Percentiles rank a stretch among this genome's conserved stretches.
Evolutionary conservation across 2,329 filamentous ascomycete species (phyloP).

Genomic region (Fusarium solani-melongenae): DNA sequence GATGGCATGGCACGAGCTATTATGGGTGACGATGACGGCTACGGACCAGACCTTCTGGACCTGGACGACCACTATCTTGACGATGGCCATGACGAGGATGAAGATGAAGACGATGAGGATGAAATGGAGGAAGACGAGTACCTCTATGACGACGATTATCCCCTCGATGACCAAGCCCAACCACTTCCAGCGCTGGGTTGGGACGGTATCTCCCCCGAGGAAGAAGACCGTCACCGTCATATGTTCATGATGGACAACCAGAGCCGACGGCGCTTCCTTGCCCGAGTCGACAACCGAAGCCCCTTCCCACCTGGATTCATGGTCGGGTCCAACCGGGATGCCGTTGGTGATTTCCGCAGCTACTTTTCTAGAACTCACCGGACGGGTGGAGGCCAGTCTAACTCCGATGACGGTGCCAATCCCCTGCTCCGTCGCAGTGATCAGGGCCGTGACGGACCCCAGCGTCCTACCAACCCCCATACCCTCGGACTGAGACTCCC

Average conservation of each 20-base stretch:
- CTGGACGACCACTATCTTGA: conserved; percentile 65
- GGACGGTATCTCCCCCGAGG: conserved; percentile 66
- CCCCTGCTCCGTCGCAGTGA: conserved; percentile 79
- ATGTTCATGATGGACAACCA: conserved; percentile 64
- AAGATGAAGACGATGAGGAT: conserved; percentile 73
- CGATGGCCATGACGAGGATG: conserved; percentile 69
- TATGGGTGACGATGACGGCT: conserved; percentile 61
- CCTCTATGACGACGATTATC: conserved; percentile 69
- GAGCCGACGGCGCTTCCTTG: conserved; percentile 48
- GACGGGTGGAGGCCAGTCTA: conserved; percentile 63
- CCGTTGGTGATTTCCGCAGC: conserved; percentile 62
- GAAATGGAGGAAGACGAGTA: conserved; percentile 76
- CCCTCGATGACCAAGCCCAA: conserved; percentile 58
- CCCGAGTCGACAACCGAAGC: conserved; percentile 59
- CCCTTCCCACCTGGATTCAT: conserved; percentile 69
- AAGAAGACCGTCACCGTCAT: conserved; percentile 60
- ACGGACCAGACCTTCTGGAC: conserved; percentile 65
- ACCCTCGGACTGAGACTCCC: conserved; percentile 66
- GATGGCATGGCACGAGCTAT: conserved; percentile 68
- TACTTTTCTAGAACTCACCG: conserved; percentile 65
- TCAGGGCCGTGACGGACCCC: conserved; percentile 56
- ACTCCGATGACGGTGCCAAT: conserved; percentile 84
- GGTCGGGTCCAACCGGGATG: conserved; percentile 66
- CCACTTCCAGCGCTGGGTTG: conserved; percentile 65
- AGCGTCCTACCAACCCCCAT: conserved; percentile 61